Percentiles rank a stretch among this genome's conserved stretches.
Evolutionary conservation across 2,329 filamentous ascomycete species (phyloP).

Genomic region (Metarhizium humberi): DNA sequence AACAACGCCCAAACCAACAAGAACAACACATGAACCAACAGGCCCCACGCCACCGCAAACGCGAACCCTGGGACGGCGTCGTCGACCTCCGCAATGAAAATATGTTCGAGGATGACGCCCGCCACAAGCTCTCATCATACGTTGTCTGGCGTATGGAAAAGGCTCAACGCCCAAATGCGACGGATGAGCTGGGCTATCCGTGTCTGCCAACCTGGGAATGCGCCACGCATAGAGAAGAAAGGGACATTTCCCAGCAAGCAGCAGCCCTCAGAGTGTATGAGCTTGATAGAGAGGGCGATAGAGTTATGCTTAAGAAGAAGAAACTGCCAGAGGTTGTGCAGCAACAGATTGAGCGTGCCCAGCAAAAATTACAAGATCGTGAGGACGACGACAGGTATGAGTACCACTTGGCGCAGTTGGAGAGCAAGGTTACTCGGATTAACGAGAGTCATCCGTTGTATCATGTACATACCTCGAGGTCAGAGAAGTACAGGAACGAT

Average conservation of each 20-base stretch:
- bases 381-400: conserved; percentile 30
- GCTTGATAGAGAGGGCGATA: conserved; percentile 20
- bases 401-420: conserved; percentile 34
- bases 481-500: conserved; percentile 2
- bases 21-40: background rate
- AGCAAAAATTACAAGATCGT: conserved; percentile 20
- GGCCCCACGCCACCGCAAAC: conserved; percentile 8
- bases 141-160: conserved; percentile 33
- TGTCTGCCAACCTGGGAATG: conserved; percentile 30
- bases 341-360: conserved; percentile 31
- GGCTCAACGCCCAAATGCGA: conserved; percentile 17
- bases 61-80: conserved; percentile 12
- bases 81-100: conserved; percentile 28
- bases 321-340: conserved; percentile 26
- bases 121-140: conserved; percentile 29
- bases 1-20: background rate
- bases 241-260: conserved; percentile 27
- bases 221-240: conserved; percentile 22
- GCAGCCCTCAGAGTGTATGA: conserved; percentile 25
- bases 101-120: conserved; percentile 28
- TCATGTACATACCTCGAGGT: background rate
- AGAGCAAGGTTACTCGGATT: conserved; percentile 25
- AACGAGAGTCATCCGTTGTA: conserved; percentile 7
- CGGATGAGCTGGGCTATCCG: conserved; percentile 26
- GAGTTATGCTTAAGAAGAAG: conserved; percentile 28